A percentile compares a stretch with the other conserved stretches of the same genome.
Conservation (phyloP, 805 yeast species). For the Candida tibetensis region DNA sequence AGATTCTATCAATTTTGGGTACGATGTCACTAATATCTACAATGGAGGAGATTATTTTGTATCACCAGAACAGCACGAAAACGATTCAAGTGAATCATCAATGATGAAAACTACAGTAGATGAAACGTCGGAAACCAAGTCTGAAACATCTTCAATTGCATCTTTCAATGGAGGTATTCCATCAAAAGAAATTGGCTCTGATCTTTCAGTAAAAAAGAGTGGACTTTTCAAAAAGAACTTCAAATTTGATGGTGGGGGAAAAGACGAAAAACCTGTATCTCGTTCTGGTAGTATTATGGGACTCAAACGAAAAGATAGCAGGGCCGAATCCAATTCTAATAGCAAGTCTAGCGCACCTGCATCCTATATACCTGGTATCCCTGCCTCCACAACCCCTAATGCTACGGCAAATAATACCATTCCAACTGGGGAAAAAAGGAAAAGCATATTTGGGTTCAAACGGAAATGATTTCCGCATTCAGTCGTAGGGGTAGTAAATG, state of each 20-base stretch:
- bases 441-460: conserved; percentile 39
- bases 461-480: conserved; percentile 21
- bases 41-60: conserved; percentile 29
- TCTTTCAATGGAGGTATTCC: conserved; percentile 5
- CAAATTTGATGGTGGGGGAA: conserved; percentile 21
- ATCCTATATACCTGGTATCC: neutral
- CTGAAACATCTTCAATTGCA: conserved; percentile 9
- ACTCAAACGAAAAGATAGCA: conserved; percentile 31
- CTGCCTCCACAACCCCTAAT: neutral
- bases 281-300: conserved; percentile 23
- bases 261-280: conserved; percentile 14
- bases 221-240: conserved; percentile 31
- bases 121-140: conserved; percentile 5
- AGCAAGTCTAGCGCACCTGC: neutral
- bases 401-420: conserved; percentile 1
- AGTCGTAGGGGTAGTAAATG: too few relatives aligned
- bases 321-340: neutral
- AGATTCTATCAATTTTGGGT: conserved; percentile 34
- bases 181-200: conserved; percentile 6
- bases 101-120: conserved; percentile 8
- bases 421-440: conserved; percentile 19
- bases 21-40: conserved; percentile 27
- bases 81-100: conserved; percentile 9
- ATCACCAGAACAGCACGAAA: conserved; percentile 13
- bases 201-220: conserved; percentile 6